phyloP scores from a whole-genome alignment of 2,329 filamentous ascomycete genomes.

The Trichoderma cornu-damae region DNA sequence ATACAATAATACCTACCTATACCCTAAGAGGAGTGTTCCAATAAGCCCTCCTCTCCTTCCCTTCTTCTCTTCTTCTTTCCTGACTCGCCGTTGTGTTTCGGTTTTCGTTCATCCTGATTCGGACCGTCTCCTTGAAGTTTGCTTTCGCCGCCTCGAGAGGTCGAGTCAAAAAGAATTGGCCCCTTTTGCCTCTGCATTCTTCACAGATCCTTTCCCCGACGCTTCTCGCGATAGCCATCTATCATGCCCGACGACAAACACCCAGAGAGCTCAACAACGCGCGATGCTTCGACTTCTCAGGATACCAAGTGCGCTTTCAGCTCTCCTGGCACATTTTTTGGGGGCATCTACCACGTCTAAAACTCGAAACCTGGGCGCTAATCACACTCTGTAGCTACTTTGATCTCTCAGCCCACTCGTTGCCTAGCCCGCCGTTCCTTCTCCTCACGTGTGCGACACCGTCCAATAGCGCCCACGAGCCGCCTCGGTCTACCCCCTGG shows the following conservation, averaged over 20 bases:
- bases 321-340: background rate
- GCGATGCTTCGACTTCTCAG: background rate
- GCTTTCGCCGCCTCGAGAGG: background rate
- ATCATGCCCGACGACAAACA: conserved; percentile 23
- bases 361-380: background rate
- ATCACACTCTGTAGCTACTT: conserved; percentile 29
- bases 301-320: conserved; percentile 26
- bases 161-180: background rate
- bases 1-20: background rate
- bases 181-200: background rate
- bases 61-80: background rate
- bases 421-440: conserved; percentile 21
- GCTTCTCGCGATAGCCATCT: background rate
- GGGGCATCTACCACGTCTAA: background rate
- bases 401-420: conserved; percentile 25
- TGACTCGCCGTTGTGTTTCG: background rate
- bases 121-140: no score
- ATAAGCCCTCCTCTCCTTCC: background rate
- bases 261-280: background rate
- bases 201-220: background rate
- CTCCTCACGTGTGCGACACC: conserved; percentile 20
- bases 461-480: conserved; percentile 3
- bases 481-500: background rate
- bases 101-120: background rate
- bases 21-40: background rate